Percentiles rank a stretch among this genome's conserved stretches.
Conservation (phyloP, 495 filamentous ascomycete genomes). For the Neurospora sp. region DNA sequence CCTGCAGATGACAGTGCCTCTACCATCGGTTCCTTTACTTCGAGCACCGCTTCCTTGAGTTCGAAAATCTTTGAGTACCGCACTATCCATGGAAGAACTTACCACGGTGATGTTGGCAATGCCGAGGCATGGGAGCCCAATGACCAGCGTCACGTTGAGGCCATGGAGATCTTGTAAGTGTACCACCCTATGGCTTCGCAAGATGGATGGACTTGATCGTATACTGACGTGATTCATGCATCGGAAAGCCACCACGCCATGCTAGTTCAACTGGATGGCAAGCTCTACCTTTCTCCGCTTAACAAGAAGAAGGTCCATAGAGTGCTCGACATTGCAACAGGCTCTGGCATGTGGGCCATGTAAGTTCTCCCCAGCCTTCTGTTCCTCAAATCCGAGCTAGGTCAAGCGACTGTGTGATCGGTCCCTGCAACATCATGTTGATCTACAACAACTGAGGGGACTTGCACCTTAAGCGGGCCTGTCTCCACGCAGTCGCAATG, state of each 20-base stretch:
- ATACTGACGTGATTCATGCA: not conserved
- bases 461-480: not conserved
- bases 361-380: not conserved
- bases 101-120: constrained; percentile 14
- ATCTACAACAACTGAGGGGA: not conserved
- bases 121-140: constrained; percentile 12
- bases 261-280: constrained; percentile 36
- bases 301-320: constrained; percentile 21
- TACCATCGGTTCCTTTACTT: not conserved
- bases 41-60: not conserved
- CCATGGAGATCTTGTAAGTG: constrained; percentile 12
- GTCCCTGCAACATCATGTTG: not conserved
- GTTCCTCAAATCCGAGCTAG: not conserved
- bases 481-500: not conserved
- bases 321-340: constrained; percentile 30
- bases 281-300: constrained; percentile 46
- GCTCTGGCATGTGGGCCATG: constrained; percentile 32
- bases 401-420: not conserved
- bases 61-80: not conserved
- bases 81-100: constrained; percentile 12
- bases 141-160: constrained; percentile 15
- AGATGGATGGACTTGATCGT: not conserved
- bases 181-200: not conserved
- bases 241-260: constrained; percentile 18
- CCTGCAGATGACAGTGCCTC: not conserved